Conservation (phyloP, 1,139 yeast species). For the Blastobotrys elegans region DNA sequence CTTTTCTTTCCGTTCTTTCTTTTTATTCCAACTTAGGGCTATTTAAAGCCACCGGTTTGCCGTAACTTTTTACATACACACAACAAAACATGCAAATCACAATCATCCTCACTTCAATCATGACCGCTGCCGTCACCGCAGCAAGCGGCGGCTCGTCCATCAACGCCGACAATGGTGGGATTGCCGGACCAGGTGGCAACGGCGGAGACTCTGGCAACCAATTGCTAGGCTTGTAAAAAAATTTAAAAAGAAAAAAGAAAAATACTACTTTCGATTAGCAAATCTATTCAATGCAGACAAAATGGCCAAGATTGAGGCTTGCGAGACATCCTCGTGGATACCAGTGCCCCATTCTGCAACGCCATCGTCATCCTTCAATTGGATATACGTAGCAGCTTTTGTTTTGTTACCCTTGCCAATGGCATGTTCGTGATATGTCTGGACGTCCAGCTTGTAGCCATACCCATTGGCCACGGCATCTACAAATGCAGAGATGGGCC, state of each 20-base stretch:
- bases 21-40: too few relatives aligned
- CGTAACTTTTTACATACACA: too few relatives aligned
- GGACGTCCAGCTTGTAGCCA: slow-evolving; percentile 61
- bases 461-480: slow-evolving; percentile 65
- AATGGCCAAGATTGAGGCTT: slow-evolving; percentile 79
- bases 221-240: background rate
- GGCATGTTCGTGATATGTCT: slow-evolving; percentile 86
- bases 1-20: too few relatives aligned
- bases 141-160: background rate
- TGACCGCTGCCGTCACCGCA: background rate
- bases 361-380: slow-evolving; percentile 40
- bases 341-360: slow-evolving; percentile 87
- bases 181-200: background rate
- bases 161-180: background rate
- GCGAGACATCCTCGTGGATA: slow-evolving; percentile 86
- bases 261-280: background rate
- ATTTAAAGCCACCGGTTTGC: too few relatives aligned
- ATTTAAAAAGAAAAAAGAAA: background rate
- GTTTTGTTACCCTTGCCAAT: slow-evolving; percentile 82
- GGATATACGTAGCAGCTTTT: slow-evolving; percentile 87
- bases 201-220: background rate
- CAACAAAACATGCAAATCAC: background rate
- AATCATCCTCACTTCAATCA: background rate
- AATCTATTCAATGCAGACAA: slow-evolving; percentile 60
- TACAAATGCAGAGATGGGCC: slow-evolving; percentile 88